phyloP scores from a whole-genome alignment of 306 rosid species.

The Potentilla sterilis region DNA sequence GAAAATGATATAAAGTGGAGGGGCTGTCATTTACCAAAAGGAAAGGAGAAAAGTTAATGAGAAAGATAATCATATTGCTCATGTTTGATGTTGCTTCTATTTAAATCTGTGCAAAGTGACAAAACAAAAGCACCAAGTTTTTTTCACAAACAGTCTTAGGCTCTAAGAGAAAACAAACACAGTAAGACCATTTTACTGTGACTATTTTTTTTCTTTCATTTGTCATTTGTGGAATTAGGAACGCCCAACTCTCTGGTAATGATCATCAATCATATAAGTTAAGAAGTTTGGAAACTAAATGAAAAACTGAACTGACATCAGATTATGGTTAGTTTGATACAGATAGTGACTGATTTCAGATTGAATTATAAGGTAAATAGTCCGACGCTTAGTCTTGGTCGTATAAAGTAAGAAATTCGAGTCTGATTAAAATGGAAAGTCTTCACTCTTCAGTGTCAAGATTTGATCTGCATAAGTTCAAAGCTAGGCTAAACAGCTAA shows the following conservation, averaged over 20 bases:
- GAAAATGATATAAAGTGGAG: background rate
- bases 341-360: background rate
- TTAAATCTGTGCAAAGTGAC: conserved; percentile 30
- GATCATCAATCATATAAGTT: conserved; percentile 21
- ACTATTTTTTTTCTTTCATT: conserved; percentile 12
- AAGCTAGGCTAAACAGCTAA: conserved; percentile 10
- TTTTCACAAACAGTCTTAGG: conserved; percentile 10
- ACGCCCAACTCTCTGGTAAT: conserved; percentile 21
- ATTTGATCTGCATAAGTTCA: conserved; percentile 11
- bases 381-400: background rate
- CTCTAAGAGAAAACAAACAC: conserved; percentile 21
- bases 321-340: background rate
- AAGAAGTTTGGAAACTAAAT: background rate
- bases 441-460: background rate
- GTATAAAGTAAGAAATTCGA: background rate
- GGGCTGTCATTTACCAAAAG: conserved; percentile 22
- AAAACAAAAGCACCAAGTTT: conserved; percentile 22
- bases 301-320: background rate
- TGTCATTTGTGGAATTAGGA: conserved; percentile 25
- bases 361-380: background rate
- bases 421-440: background rate
- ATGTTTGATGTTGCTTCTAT: conserved; percentile 6
- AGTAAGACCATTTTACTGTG: conserved; percentile 20
- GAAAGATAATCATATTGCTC: conserved; percentile 22
- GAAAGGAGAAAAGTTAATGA: background rate